Conservation (phyloP, 495 filamentous ascomycete species). For the Bryoglossum gracile region DNA sequence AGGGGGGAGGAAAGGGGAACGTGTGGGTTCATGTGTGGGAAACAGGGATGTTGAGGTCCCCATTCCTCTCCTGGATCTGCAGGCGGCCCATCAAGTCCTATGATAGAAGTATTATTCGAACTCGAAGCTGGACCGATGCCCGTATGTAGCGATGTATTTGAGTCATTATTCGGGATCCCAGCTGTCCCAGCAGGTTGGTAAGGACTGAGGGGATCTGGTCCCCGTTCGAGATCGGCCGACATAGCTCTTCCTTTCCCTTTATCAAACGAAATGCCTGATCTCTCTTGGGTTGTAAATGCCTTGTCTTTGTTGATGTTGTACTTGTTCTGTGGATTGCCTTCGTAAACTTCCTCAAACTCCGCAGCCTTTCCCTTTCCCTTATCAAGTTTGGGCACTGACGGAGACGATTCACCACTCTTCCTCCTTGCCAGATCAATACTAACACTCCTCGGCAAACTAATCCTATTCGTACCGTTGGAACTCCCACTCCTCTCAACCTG, state of each 20-base stretch:
- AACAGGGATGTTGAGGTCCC: constrained; percentile 87
- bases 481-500: constrained; percentile 61
- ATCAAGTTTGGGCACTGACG: constrained; percentile 9
- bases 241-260: constrained; percentile 41
- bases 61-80: constrained; percentile 47
- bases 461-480: constrained; percentile 48
- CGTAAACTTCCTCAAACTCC: constrained; percentile 7
- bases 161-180: constrained; percentile 22
- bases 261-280: constrained; percentile 27
- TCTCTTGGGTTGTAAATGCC: background rate
- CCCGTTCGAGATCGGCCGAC: constrained; percentile 45
- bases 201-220: constrained; percentile 20
- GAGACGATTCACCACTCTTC: constrained; percentile 32
- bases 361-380: constrained; percentile 23
- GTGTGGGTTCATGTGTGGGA: constrained; percentile 87
- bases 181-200: constrained; percentile 26
- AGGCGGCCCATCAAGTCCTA: constrained; percentile 36
- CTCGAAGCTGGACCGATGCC: constrained; percentile 43
- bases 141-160: constrained; percentile 33
- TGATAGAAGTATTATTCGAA: constrained; percentile 45
- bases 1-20: constrained; percentile 70
- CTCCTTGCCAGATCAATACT: constrained; percentile 22
- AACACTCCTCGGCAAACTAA: constrained; percentile 57
- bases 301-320: constrained; percentile 27
- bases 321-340: constrained; percentile 16